These are phyloP conservation scores for sunflower (Helianthus annuus) DNA, from an alignment of 129 eudicot genomes.

Conservation along the genomic window HanXRQr2.0-SUNRISE NC_035437.2:11157446-11157945, in stretches of 20 bases:
- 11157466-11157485: conserved; percentile 68
- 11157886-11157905: conserved; percentile 76
- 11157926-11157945: conserved; percentile 77
- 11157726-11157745: conserved; percentile 76
- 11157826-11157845: conserved; percentile 7
- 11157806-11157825: conserved; percentile 56
- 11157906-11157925: conserved; percentile 88
- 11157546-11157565: conserved; percentile 90
- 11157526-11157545: conserved; percentile 74
- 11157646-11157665: conserved; percentile 62
- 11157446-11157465: conserved; percentile 80
- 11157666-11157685: conserved; percentile 67
- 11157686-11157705: conserved; percentile 70
- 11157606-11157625: neutral
- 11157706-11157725: conserved; percentile 62
- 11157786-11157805: neutral
- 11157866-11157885: conserved; percentile 88
- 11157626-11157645: conserved; percentile 56
- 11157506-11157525: conserved; percentile 87
- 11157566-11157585: neutral
- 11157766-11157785: neutral
- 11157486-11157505: conserved; percentile 80
- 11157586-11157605: neutral
- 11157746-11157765: conserved; percentile 39
- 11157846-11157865: conserved; percentile 77